These are phyloP conservation scores for Alternaria triticina DNA, from an alignment of 2,329 filamentous ascomycete genomes.

Conservation along the genomic window DNA sequence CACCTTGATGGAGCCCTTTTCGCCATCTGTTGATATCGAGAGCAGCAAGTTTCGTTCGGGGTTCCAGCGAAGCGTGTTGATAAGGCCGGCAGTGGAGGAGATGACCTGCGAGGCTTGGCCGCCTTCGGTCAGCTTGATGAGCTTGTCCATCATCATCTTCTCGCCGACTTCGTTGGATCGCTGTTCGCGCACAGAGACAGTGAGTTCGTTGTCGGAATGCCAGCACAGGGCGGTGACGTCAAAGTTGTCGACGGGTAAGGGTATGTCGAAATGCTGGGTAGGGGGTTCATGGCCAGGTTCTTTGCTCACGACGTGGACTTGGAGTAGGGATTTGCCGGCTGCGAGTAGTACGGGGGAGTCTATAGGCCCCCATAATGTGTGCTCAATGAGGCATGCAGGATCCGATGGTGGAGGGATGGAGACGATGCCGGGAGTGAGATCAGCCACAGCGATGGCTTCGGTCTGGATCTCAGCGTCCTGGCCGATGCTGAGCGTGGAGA, in stretches of 20 bases:
- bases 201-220: conserved; percentile 42
- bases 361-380: conserved; percentile 46
- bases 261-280: conserved; percentile 31
- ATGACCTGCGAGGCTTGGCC: conserved; percentile 41
- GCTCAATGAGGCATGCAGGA: conserved; percentile 32
- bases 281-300: conserved; percentile 5
- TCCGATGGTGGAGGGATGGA: conserved; percentile 36
- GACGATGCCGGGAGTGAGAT: conserved; percentile 39
- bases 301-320: conserved; percentile 40
- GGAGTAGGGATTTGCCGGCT: conserved; percentile 45
- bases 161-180: conserved; percentile 46
- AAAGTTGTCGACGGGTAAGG: conserved; percentile 39
- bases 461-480: conserved; percentile 47
- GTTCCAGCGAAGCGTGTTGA: conserved; percentile 48
- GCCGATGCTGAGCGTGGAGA: conserved; percentile 49
- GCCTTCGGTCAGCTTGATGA: conserved; percentile 42
- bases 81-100: conserved; percentile 46
- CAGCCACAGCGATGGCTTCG: conserved; percentile 39
- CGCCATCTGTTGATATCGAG: conserved; percentile 49
- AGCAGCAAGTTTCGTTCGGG: conserved; percentile 40
- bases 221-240: conserved; percentile 47
- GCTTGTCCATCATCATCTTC: conserved; percentile 47
- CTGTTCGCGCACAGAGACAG: conserved; percentile 44
- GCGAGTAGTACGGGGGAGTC: conserved; percentile 41
- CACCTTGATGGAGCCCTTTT: conserved; percentile 47